These are phyloP conservation scores for Acacia crassicarpa DNA, from an alignment of 306 rosid genomes.

Conservation along the genomic window DNA sequence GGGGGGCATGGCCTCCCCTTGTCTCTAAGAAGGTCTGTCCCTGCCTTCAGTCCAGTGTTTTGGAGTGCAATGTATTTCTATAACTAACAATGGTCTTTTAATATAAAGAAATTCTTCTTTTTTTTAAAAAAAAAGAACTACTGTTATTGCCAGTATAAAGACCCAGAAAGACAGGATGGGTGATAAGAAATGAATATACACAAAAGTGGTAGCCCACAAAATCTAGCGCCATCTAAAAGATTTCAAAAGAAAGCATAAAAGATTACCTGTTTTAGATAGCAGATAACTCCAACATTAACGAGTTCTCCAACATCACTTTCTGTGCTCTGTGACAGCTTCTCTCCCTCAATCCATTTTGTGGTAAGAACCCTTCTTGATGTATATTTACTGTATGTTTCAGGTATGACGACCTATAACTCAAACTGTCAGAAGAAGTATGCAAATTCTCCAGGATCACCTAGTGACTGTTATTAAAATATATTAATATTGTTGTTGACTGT, in stretches of 20 bases:
- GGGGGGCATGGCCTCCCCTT: too few relatives aligned
- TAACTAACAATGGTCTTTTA: conserved; percentile 5
- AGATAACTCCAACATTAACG: conserved; percentile 97
- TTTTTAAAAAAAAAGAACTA: neutral
- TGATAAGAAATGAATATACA: conserved; percentile 18
- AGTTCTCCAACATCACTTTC: conserved; percentile 96
- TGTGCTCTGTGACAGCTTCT: conserved; percentile 92
- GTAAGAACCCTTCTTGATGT: conserved; percentile 98
- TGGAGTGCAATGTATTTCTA: conserved; percentile 3
- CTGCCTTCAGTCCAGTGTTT: conserved; percentile 9
- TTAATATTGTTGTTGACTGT: neutral
- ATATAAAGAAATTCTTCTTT: neutral
- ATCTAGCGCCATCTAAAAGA: neutral
- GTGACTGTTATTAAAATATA: neutral
- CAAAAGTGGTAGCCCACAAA: neutral
- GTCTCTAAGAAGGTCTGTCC: too few relatives aligned
- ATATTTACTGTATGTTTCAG: conserved; percentile 76
- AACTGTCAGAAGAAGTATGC: conserved; percentile 32
- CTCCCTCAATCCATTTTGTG: conserved; percentile 90
- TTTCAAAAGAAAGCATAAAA: conserved; percentile 15
- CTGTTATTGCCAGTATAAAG: neutral
- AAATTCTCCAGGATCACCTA: conserved; percentile 15
- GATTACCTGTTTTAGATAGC: conserved; percentile 92
- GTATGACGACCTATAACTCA: conserved; percentile 82
- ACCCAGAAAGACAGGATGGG: conserved; percentile 1